Conservation (phyloP, 306 rosid species). For the Corylus avellana region DNA sequence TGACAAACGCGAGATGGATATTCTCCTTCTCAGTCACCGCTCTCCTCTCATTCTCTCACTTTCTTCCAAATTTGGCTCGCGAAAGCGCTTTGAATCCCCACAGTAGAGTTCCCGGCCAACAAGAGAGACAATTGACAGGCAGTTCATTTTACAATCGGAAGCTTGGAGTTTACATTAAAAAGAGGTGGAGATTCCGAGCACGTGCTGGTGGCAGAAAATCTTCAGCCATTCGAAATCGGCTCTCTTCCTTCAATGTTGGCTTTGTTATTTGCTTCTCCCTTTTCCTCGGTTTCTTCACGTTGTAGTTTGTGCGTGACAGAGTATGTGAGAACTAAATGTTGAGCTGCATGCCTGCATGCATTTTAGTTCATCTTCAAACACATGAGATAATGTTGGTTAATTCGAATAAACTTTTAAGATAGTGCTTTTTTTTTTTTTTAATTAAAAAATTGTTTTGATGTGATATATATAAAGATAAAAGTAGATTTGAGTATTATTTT, state of each 20-base stretch:
- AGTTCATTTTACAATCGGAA: constrained; percentile 6
- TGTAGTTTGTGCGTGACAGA: background rate
- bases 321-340: background rate
- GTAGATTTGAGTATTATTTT: no score
- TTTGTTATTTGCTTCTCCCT: background rate
- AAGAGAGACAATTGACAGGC: background rate
- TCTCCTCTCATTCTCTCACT: constrained; percentile 21
- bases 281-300: constrained; percentile 6
- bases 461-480: no score
- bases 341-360: no score
- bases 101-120: constrained; percentile 5
- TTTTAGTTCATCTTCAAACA: background rate
- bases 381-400: no score
- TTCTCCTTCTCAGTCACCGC: constrained; percentile 7
- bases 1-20: constrained; percentile 17
- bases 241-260: constrained; percentile 9
- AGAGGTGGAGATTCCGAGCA: background rate
- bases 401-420: no score
- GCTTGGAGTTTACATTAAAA: constrained; percentile 22
- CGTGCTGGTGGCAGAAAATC: constrained; percentile 2
- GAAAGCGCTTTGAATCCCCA: background rate
- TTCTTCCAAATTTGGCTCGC: constrained; percentile 26
- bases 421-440: no score
- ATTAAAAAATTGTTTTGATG: no score
- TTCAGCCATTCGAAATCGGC: constrained; percentile 14